phyloP scores from a whole-genome alignment of 352 stramenopile genomes.

The Blastocystis sp. region DNA sequence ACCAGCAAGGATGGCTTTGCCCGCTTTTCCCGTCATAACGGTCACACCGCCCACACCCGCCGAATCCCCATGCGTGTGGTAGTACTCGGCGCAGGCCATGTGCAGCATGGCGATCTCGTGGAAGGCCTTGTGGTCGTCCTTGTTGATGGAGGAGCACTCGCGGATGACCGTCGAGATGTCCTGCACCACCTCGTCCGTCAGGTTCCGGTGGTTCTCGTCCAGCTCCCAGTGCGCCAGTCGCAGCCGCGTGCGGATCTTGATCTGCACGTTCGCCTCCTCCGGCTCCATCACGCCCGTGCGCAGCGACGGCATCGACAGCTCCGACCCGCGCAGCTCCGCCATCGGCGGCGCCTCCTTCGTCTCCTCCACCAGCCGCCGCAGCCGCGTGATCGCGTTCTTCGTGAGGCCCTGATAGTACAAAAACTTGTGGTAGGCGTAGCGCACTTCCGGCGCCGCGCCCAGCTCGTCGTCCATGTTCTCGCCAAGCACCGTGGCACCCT shows the following conservation, averaged over 20 bases:
- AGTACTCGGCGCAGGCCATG: constrained; percentile 62
- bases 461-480: constrained; percentile 57
- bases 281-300: background rate
- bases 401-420: constrained; percentile 65
- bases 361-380: constrained; percentile 72
- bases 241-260: constrained; percentile 52
- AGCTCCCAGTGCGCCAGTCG: constrained; percentile 79
- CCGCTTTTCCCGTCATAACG: background rate
- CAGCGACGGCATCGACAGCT: background rate
- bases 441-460: constrained; percentile 24
- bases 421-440: constrained; percentile 68
- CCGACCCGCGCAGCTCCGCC: background rate
- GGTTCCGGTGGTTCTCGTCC: constrained; percentile 79
- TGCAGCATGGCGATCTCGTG: constrained; percentile 76
- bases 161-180: constrained; percentile 78
- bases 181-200: constrained; percentile 79
- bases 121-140: constrained; percentile 91
- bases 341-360: constrained; percentile 63
- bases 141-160: constrained; percentile 78
- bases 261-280: background rate
- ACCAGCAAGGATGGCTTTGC: background rate
- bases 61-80: background rate
- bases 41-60: background rate
- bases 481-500: background rate
- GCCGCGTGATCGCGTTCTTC: constrained; percentile 38